Percentiles rank a stretch among this genome's conserved stretches.
phyloP scores from a whole-genome alignment of 169 alveolate genomes.

The Amoebophrya sp. region DNA sequence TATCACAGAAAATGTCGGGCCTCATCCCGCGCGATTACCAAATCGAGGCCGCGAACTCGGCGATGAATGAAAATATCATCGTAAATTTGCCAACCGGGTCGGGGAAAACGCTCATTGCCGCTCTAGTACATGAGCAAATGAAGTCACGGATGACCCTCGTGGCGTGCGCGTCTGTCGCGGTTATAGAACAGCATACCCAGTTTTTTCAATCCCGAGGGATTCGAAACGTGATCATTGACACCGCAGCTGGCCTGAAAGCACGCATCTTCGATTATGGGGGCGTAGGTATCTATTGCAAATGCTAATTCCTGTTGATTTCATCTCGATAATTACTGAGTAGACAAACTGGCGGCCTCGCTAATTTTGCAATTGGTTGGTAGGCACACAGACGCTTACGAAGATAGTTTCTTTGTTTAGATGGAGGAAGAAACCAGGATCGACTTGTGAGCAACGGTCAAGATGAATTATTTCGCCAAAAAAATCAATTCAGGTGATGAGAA shows the following conservation, averaged over 20 bases:
- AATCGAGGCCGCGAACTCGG: slow-evolving; percentile 30
- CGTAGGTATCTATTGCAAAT: no score
- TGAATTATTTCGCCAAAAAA: no score
- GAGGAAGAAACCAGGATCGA: no score
- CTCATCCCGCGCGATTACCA: slow-evolving; percentile 9
- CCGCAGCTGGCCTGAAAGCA: not conserved
- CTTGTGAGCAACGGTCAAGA: no score
- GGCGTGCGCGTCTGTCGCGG: not conserved
- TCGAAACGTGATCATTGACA: not conserved
- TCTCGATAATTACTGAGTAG: no score
- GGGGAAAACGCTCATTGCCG: slow-evolving; percentile 40
- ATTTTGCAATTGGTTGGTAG: no score
- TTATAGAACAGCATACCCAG: not conserved
- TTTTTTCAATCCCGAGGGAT: not conserved
- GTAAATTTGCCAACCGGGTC: slow-evolving; percentile 42
- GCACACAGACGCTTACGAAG: no score
- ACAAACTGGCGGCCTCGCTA: no score
- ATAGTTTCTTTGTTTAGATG: no score
- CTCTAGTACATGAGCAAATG: not conserved
- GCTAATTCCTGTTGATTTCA: no score
- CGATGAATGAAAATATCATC: slow-evolving; percentile 26
- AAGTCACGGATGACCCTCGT: not conserved
- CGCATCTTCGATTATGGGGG: not conserved
- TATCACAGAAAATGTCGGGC: not conserved
- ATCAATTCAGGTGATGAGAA: no score